Base-by-base conservation (phyloP, 768 basidiomycete species). In the Favolaschia claudopus region DNA sequence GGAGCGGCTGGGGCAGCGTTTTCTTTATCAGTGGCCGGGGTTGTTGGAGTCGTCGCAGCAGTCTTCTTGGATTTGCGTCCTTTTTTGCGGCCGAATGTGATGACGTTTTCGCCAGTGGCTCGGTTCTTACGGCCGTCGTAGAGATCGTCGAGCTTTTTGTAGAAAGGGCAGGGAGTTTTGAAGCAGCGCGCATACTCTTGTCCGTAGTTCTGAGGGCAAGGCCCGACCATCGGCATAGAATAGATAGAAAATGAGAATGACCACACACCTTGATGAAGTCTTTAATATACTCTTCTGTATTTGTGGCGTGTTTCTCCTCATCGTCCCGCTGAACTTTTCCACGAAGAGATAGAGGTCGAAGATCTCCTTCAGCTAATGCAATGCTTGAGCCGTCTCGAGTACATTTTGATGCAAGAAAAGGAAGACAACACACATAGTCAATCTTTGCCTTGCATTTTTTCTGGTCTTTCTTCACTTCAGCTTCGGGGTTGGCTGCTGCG, bases 81-180 rank as follows among this genome's bases (percentile, higher is more conserved):
- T 5, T 17, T 42, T 43, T 14, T 17, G 10, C 27, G 31, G 10
- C 40, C 24, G 7, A 54, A 17, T 27, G 33, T 29, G 1, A 48
- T 24, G 29, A 56, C 46, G 19, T 56, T 22, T 1, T 48, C 55
- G 5, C 55, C 55, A 1, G 46, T 56, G 3, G 55, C 55, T 1
- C 13, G 12, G 13, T 48, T 56, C 6, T 7, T 24, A 2, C 39
- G 1, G 1, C 38, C 39, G 19, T 43, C 31, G n/a, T 33, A 57
- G 0, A 57, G 22, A 0, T 14, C 2, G 32, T 57, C 17, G 28
- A 57, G 55, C 3, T 48, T 9, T 1, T 1, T 10, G 19, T 43
- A 57, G 32, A 32, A 57, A 0, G 55, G 55, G 19, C 55, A 57
- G 4, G 55, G 13, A 0, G 2, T n/a, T 7, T 48, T 36, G 46